Conservation (phyloP, 495 filamentous ascomycete genomes). For the Aspergillus bertholletiae region DNA sequence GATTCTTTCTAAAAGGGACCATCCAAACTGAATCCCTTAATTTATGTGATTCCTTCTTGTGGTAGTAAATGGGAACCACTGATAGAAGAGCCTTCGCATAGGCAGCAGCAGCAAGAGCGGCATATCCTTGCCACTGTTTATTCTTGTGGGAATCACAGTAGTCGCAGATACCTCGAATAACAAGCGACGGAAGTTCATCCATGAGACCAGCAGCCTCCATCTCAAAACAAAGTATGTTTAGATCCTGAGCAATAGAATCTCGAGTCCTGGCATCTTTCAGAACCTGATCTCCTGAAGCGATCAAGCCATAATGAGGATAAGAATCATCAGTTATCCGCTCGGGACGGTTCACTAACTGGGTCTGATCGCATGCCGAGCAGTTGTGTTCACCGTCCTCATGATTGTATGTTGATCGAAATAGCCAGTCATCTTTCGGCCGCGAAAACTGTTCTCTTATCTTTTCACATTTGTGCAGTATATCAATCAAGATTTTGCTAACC, state of each 20-base stretch:
- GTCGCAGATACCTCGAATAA: too few relatives aligned
- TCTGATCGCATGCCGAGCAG: background rate
- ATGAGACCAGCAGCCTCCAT: too few relatives aligned
- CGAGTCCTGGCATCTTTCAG: background rate
- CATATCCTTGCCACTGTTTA: background rate
- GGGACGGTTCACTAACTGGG: background rate
- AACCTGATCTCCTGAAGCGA: too few relatives aligned
- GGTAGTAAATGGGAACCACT: background rate
- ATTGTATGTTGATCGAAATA: background rate
- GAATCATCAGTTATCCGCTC: background rate
- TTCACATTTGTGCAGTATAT: background rate
- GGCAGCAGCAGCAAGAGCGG: background rate
- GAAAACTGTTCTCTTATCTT: background rate
- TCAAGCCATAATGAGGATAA: background rate
- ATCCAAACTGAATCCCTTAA: background rate
- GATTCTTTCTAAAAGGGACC: too few relatives aligned
- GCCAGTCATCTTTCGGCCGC: slow-evolving; percentile 1
- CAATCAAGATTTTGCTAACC: background rate
- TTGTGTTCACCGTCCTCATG: background rate
- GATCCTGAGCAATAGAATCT: background rate
- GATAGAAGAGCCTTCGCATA: background rate
- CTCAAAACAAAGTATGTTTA: slow-evolving; percentile 2
- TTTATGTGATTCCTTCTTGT: background rate
- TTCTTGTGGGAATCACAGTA: too few relatives aligned
- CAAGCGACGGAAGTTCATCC: too few relatives aligned